These are phyloP conservation scores for Kodamaea jinghongensis DNA, from an alignment of 805 yeast genomes.

Conservation along the genomic window DNA sequence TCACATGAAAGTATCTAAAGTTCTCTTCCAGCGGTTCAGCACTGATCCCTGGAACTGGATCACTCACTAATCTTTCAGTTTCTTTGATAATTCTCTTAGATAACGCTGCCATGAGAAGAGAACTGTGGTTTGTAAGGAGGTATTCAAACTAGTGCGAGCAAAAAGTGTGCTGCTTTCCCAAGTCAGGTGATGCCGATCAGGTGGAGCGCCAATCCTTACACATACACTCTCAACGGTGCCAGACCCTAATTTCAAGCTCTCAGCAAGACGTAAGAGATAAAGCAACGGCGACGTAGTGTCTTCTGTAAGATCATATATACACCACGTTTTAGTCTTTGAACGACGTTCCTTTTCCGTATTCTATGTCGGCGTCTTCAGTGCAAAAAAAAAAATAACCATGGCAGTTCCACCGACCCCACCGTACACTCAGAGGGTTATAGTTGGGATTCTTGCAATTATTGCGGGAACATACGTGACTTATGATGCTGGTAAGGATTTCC, in stretches of 20 bases:
- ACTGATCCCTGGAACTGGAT: constrained; percentile 94
- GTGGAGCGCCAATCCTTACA: too few relatives aligned
- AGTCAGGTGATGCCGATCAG: too few relatives aligned
- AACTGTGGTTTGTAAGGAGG: constrained; percentile 2
- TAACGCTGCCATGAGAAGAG: constrained; percentile 49
- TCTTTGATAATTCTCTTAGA: constrained; percentile 96
- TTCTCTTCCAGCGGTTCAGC: constrained; percentile 95
- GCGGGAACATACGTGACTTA: constrained; percentile 35
- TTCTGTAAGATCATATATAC: too few relatives aligned
- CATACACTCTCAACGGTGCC: too few relatives aligned
- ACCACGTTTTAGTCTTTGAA: too few relatives aligned
- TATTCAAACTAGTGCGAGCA: not conserved
- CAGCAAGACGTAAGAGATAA: too few relatives aligned
- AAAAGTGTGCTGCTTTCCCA: not conserved
- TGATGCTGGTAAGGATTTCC: constrained; percentile 38
- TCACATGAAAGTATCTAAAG: constrained; percentile 86
- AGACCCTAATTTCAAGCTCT: too few relatives aligned
- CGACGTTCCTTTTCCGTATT: too few relatives aligned
- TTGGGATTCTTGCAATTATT: constrained; percentile 33
- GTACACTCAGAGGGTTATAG: constrained; percentile 30
- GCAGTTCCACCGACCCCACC: constrained; percentile 33
- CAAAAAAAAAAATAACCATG: constrained; percentile 12
- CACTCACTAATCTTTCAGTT: constrained; percentile 86
- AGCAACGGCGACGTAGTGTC: too few relatives aligned
- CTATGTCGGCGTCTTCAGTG: not conserved